Evolutionary conservation across 192 early-diverging fungal genomes (phyloP), one percentile per base, ranked within the genome.

Genomic region (Mortierella antarctica): DNA sequence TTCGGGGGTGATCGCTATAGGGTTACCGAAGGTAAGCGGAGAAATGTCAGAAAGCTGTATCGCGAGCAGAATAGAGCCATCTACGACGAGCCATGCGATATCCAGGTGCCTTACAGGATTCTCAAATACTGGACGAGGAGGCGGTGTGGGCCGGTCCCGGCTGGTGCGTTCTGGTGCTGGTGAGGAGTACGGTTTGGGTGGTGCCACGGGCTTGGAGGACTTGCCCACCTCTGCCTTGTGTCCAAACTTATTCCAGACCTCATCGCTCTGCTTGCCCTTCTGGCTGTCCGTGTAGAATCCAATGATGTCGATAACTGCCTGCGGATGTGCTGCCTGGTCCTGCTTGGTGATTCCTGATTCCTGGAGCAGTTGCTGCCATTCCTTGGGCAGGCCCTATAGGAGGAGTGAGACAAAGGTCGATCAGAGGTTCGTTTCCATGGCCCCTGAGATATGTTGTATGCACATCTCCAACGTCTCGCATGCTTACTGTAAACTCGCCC

Each of bases 331-430:
- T 73, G 94, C 91, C 87, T 98, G 96, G 66, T 99, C 95, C 83
- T 95, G 92, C 74, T 95, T 94, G 59, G 96, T 91, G 67, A 99
- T 99, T 48, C 98, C 98, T 53, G 96, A 93, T 65, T 97, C 94
- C 75, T 94, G 91, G 47, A 99, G 87, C 83, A 99, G 86, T 40
- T 91, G 87, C 44, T 95, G 92, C 98, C 98, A 99, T 82, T 97
- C 94, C 74, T 92, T 90, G 15, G 98, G 98, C 51, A 99, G 81
- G 44, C 98, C 98, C 96, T 97, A 85, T 62, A 14, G 21, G 15
- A 12, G 5, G n/a, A 23, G 45, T 39, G 15, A 6, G 20, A 57
- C 21, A 55, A 40, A 12, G 23, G 17, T 20, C 17, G 39, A 20
- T 5, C 31, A 31, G 31, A 11, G 8, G 65, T 53, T 10, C 39